These are phyloP conservation scores for Sporothrix brunneoviolacea DNA, from an alignment of 2,329 filamentous ascomycete genomes.

Conservation along the genomic window DNA sequence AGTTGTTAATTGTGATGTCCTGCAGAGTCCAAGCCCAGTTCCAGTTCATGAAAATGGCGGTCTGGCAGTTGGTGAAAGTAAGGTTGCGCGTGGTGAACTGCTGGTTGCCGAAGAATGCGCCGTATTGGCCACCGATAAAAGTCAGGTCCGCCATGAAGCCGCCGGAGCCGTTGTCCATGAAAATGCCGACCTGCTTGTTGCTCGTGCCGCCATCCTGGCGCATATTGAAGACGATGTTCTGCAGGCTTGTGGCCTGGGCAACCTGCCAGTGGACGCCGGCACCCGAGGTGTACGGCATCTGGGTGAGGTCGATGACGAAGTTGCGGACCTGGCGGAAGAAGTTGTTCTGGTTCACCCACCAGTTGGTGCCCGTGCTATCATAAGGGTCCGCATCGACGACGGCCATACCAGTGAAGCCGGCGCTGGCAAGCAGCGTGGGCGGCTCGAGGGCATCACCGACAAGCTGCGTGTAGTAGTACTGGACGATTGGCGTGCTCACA, in stretches of 20 bases:
- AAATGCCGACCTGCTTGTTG: slow-evolving; percentile 70
- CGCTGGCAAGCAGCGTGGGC: slow-evolving; percentile 68
- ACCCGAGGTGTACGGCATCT: slow-evolving; percentile 52
- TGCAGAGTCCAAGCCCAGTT: slow-evolving; percentile 85
- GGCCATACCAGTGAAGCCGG: slow-evolving; percentile 74
- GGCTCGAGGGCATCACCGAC: slow-evolving; percentile 69
- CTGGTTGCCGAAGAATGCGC: slow-evolving; percentile 76
- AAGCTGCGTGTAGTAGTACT: slow-evolving; percentile 91
- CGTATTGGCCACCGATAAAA: slow-evolving; percentile 75
- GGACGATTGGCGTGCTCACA: slow-evolving; percentile 70
- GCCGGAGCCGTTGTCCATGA: slow-evolving; percentile 79
- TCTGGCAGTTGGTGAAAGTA: slow-evolving; percentile 74
- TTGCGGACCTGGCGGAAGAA: slow-evolving; percentile 81
- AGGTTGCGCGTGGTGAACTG: slow-evolving; percentile 82
- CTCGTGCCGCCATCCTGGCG: slow-evolving; percentile 53
- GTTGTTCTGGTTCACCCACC: slow-evolving; percentile 76
- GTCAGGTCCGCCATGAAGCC: slow-evolving; percentile 77
- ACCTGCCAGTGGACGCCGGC: slow-evolving; percentile 81
- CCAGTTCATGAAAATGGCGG: slow-evolving; percentile 85
- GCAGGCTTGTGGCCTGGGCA: slow-evolving; percentile 72
- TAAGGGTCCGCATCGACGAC: slow-evolving; percentile 89
- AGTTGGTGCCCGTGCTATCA: slow-evolving; percentile 58
- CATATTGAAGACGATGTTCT: slow-evolving; percentile 81
- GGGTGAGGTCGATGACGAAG: slow-evolving; percentile 70
- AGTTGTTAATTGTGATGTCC: slow-evolving; percentile 66